Evolutionary conservation across 2,329 filamentous ascomycete genomes (phyloP).

Genomic region (Proliferodiscus dingleyae): DNA sequence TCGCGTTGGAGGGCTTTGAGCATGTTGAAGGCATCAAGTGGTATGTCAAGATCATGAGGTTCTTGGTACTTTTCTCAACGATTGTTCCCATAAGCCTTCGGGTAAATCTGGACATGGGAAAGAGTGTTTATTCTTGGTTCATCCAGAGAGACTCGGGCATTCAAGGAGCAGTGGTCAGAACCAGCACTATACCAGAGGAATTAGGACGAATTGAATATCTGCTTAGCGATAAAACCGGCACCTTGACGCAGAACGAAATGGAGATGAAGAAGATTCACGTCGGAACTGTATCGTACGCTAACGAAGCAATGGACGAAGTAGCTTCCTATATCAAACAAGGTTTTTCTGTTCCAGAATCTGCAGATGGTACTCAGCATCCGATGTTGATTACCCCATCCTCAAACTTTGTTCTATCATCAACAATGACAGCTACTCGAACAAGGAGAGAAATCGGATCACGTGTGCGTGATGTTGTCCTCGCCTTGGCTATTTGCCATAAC

Average conservation of each 20-base stretch:
- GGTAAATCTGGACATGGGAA: slow-evolving; percentile 95
- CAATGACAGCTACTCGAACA: slow-evolving; percentile 67
- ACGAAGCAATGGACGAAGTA: slow-evolving; percentile 98
- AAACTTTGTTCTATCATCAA: slow-evolving; percentile 54
- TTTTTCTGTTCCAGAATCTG: slow-evolving; percentile 55
- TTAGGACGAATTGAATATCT: slow-evolving; percentile 93
- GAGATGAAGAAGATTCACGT: slow-evolving; percentile 99
- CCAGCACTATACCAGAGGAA: slow-evolving; percentile 96
- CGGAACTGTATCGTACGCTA: slow-evolving; percentile 95
- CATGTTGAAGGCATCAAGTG: slow-evolving; percentile 63
- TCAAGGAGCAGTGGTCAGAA: slow-evolving; percentile 85
- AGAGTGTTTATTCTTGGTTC: slow-evolving; percentile 92
- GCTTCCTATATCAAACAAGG: slow-evolving; percentile 78
- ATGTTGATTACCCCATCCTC: slow-evolving; percentile 73
- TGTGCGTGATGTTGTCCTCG: slow-evolving; percentile 87
- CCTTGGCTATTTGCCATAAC: slow-evolving; percentile 91
- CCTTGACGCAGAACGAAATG: slow-evolving; percentile 96
- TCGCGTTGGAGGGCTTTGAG: slow-evolving; percentile 79
- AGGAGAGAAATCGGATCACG: slow-evolving; percentile 89
- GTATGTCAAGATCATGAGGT: slow-evolving; percentile 98
- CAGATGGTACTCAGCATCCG: slow-evolving; percentile 40
- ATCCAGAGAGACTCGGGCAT: slow-evolving; percentile 91
- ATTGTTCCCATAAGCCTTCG: slow-evolving; percentile 96
- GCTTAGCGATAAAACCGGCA: slow-evolving; percentile 97
- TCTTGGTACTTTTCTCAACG: slow-evolving; percentile 95